A percentile compares a stretch with the other conserved stretches of the same genome.
These are phyloP conservation scores for Arabis alpina DNA, from an alignment of 345 rosid species.

Conservation along the genomic window DNA sequence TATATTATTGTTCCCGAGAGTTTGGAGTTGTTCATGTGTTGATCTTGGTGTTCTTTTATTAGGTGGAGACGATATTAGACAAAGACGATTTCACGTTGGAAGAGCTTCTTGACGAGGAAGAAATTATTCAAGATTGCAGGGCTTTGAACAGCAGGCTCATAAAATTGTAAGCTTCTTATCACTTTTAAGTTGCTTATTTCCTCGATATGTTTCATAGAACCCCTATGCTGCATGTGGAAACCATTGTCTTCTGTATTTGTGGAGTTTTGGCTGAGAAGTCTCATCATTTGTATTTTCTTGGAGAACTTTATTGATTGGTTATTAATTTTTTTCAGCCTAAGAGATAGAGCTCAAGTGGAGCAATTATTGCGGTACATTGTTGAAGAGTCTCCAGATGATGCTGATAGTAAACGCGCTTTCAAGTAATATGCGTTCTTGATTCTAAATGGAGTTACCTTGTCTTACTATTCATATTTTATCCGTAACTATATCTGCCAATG, in stretches of 20 bases:
- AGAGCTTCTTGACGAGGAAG: constrained; percentile 99
- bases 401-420: constrained; percentile 87
- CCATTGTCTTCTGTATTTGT: constrained; percentile 18
- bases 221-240: neutral
- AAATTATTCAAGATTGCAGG: constrained; percentile 99
- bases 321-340: constrained; percentile 58
- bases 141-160: constrained; percentile 95
- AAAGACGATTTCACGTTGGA: constrained; percentile 90
- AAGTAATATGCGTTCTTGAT: constrained; percentile 57
- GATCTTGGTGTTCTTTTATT: constrained; percentile 26
- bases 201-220: neutral
- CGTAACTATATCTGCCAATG: no score
- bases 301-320: constrained; percentile 28
- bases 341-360: constrained; percentile 94
- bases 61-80: constrained; percentile 94
- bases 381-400: constrained; percentile 87
- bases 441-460: constrained; percentile 12
- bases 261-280: constrained; percentile 15
- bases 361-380: constrained; percentile 77
- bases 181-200: no score
- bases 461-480: neutral
- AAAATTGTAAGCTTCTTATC: constrained; percentile 95
- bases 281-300: constrained; percentile 5
- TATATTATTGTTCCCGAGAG: neutral
- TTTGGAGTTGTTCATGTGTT: constrained; percentile 21